Evolutionary conservation across 1,284 basidiomycete genomes (phyloP), one percentile per base, ranked within the genome.

Genomic region (Ceratobasidium sp.): DNA sequence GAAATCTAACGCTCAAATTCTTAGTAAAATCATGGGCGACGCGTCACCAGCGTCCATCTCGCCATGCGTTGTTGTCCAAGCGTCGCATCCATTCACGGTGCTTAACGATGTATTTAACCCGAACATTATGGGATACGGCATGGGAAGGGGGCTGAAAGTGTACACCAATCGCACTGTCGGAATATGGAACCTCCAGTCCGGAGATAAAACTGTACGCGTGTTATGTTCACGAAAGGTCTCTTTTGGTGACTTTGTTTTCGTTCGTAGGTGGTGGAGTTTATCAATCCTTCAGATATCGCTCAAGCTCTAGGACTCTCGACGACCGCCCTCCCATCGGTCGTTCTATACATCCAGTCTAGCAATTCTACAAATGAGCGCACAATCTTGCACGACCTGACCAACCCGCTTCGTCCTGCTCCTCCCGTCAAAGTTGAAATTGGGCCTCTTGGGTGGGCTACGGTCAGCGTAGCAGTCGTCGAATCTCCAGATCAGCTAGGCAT

Each of bases 101-200:
- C 72, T 64, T 15, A 72, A 77, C 48, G 74, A 75, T n/a, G 62
- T 75, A 9, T 73, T 77, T 41, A 63, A 77, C 22, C 69, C 74
- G 14, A 33, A 44, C 15, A 27, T 75, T 14, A 22, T 75, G 56
- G 56, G 64, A 22, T 33, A 45, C 9, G 74, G 76, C 24, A 51
- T 31, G 36, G 76, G 76, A 9, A 75, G 45, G 53, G 76, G 67
- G 19, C 36, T 77, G 33, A 75, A 75, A 54, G 53, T 77, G n/a
- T 75, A 73, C 50, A 71, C 64, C 14, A 33, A 69, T 17, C 73
- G 66, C 24, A 65, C 75, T 19, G 54, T 77, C 1, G 76, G 76
- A 9, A 62, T 74, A 4, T 77, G 76, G 76, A 77, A 77, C 31
- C 45, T 77, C 27, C 66, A 71, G 54, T 64, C 62, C 24, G 64